Conservation (phyloP, 768 basidiomycete species). For the Boletus huronensis region DNA sequence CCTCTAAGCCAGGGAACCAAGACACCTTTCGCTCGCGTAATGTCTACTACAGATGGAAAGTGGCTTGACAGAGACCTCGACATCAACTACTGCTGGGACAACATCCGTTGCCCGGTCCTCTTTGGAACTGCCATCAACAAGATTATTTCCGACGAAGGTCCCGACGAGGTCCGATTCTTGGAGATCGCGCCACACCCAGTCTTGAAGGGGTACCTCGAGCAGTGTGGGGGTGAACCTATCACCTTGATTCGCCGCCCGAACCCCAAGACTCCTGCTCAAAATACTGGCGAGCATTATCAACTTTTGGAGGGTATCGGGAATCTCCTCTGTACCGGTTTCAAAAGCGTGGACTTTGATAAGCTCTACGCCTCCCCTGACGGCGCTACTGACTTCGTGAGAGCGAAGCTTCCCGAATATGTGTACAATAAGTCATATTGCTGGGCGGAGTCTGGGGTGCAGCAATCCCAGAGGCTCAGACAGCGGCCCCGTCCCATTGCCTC, state of each 20-base stretch:
- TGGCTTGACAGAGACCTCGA: conserved; percentile 30
- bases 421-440: conserved; percentile 30
- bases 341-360: conserved; percentile 28
- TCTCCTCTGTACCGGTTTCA: conserved; percentile 29
- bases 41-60: conserved; percentile 35
- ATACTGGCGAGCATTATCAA: conserved; percentile 33
- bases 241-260: conserved; percentile 32
- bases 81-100: conserved; percentile 35
- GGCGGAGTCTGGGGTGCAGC: conserved; percentile 23
- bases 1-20: conserved; percentile 19
- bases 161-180: conserved; percentile 27
- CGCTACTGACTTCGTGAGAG: conserved; percentile 17
- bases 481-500: conserved; percentile 37
- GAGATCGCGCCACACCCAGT: conserved; percentile 36
- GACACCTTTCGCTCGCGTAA: conserved; percentile 25
- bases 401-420: conserved; percentile 30
- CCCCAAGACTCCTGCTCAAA: conserved; percentile 28
- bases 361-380: conserved; percentile 24
- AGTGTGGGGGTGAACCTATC: conserved; percentile 32
- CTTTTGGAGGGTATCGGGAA: conserved; percentile 32
- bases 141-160: conserved; percentile 28
- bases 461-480: conserved; percentile 25
- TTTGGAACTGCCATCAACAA: conserved; percentile 34
- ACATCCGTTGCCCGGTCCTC: conserved; percentile 34
- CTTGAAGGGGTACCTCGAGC: conserved; percentile 33